Percentiles rank a stretch among this genome's conserved stretches.
Evolutionary conservation across 768 basidiomycete genomes (phyloP).

Genomic region (Exidia glandulosa): DNA sequence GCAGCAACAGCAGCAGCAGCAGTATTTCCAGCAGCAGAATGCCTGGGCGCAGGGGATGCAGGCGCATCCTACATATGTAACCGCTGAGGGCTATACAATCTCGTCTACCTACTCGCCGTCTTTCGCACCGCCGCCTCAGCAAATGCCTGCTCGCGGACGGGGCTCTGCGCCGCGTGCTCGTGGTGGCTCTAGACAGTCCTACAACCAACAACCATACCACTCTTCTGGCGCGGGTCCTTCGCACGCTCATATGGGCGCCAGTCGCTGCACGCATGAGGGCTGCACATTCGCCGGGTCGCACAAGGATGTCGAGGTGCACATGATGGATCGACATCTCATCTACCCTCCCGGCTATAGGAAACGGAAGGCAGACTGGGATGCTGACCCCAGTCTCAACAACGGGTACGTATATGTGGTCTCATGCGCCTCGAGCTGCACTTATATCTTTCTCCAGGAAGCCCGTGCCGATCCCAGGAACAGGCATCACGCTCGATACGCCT

Average conservation of each 20-base stretch:
- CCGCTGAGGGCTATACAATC: conserved; percentile 25
- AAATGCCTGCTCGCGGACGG: neutral
- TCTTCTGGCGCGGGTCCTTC: conserved; percentile 3
- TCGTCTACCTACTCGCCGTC: conserved; percentile 27
- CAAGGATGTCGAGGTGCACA: conserved; percentile 65
- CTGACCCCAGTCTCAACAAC: conserved; percentile 62
- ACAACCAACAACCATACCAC: neutral
- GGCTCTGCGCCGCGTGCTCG: neutral
- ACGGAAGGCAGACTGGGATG: conserved; percentile 59
- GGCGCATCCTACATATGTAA: conserved; percentile 14
- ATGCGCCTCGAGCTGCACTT: conserved; percentile 1
- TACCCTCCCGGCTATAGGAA: conserved; percentile 65
- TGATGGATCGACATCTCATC: conserved; percentile 85
- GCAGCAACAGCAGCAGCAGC: conserved; percentile 42
- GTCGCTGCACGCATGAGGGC: conserved; percentile 47
- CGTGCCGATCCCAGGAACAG: conserved; percentile 71
- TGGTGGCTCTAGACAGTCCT: neutral
- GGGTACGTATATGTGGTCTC: conserved; percentile 37
- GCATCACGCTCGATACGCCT: conserved; percentile 62
- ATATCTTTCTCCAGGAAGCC: conserved; percentile 38
- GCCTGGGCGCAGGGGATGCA: conserved; percentile 5
- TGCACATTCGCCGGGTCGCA: conserved; percentile 61
- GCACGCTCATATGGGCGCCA: conserved; percentile 32
- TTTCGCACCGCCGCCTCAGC: neutral
- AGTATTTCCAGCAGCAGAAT: conserved; percentile 36